Base-by-base conservation (phyloP, 225 moss, liverwort and hornwort genomes). In the Sphagnum contortum region DNA sequence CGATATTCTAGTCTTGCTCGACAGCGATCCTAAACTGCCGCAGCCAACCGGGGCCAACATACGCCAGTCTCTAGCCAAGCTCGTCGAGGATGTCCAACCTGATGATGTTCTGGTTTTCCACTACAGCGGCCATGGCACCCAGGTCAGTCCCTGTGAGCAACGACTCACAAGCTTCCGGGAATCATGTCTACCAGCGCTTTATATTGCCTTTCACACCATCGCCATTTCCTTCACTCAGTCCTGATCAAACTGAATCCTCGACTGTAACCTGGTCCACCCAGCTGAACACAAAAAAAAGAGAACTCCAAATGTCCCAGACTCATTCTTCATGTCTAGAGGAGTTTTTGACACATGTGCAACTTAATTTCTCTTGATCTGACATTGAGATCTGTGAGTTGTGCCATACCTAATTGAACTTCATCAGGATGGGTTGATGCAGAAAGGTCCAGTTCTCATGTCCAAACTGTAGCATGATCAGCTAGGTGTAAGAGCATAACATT, bases 41-140 rank as follows among this genome's bases (percentile, higher is more conserved):
- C 83, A 83, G 68, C 95, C 76, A 51, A 94, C 95, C 1, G 95
- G 95, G 48, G 84, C 57, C 4, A 92, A 95, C 69, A 87, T 96
- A 70, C 92, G 91, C 67, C 71, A 60, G 11, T 84, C 72, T 3
- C 77, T 96, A 57, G 75, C 65, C 10, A 74, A 87, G 59, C 80
- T 96, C 9, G 80, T 96, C n/a, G 84, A 75, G 12, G 73, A 81
- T 55, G 71, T 76, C 8, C 74, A 68, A 63, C 57, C 83, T 3
- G 92, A 92, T 45, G 95, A 96, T 68, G 45, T 65, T 64, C 65
- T 92, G 29, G 79, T 96, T 2, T 60, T 96, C 62, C 92, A 92
- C 61, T 96, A 87, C 79, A 96, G 95, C 55, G 95, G 95, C 3
- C 95, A 96, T 68, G 95, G 95, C 52, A 88, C 88, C 0, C 92